phyloP scores from a whole-genome alignment of 495 filamentous ascomycete species.

The Hypoxylon lenormandii region DNA sequence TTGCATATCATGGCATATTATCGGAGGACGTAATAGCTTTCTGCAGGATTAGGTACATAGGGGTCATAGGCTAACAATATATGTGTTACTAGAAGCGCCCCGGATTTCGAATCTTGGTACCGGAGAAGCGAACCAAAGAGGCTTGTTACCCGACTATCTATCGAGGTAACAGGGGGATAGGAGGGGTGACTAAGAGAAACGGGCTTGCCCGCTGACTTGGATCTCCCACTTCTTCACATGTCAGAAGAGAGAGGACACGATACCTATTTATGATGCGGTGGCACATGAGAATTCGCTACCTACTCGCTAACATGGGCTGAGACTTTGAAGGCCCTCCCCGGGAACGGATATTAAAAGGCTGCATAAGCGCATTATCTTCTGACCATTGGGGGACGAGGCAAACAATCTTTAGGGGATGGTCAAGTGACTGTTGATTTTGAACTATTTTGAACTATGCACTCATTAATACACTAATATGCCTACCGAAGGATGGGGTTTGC shows the following conservation, averaged over 20 bases:
- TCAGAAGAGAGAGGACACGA: constrained; percentile 9
- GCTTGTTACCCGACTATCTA: constrained; percentile 24
- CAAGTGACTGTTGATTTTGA: constrained; percentile 22
- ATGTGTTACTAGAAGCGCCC: constrained; percentile 7
- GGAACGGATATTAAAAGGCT: constrained; percentile 7
- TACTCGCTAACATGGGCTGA: not conserved
- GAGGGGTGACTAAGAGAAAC: constrained; percentile 12
- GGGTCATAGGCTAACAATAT: too few species aligned
- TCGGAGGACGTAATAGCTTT: constrained; percentile 2
- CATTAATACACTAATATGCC: constrained; percentile 1
- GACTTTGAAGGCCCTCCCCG: not conserved
- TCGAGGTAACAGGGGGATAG: constrained; percentile 23
- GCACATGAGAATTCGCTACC: not conserved
- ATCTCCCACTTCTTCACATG: constrained; percentile 40
- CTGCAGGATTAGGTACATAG: not conserved
- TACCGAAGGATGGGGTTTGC: constrained; percentile 16
- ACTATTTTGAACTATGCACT: too few species aligned
- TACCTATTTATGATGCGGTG: not conserved
- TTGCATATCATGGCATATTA: constrained; percentile 2
- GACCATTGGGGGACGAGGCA: constrained; percentile 32
- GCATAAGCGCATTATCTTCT: constrained; percentile 33
- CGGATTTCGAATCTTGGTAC: constrained; percentile 32
- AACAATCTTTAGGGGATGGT: constrained; percentile 22
- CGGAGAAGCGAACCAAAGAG: constrained; percentile 23
- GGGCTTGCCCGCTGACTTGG: constrained; percentile 17